Conservation (phyloP, 2,329 filamentous ascomycete genomes). For the Verruconis gallopava region DNA sequence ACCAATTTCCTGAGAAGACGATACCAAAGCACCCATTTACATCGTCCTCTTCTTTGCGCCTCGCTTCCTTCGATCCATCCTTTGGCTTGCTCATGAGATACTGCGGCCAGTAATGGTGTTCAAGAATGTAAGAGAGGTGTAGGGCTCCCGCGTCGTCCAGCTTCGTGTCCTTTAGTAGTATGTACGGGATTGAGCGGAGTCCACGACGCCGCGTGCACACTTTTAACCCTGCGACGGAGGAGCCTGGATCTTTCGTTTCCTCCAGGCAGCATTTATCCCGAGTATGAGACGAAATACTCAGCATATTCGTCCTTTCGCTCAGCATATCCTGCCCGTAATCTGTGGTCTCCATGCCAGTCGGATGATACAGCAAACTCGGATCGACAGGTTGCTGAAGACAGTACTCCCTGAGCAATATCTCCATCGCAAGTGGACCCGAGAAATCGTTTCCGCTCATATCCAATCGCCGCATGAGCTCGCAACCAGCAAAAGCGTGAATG, state of each 20-base stretch:
- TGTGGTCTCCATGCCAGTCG: conserved; percentile 14
- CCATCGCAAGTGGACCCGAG: conserved; percentile 30
- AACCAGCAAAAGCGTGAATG: conserved; percentile 29
- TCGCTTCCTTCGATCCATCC: conserved; percentile 3
- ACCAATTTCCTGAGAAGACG: conserved; percentile 1
- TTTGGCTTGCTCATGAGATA: conserved; percentile 13
- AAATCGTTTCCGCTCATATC: conserved; percentile 33
- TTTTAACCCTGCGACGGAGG: not conserved
- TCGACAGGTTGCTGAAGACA: conserved; percentile 20
- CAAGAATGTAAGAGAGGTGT: conserved; percentile 28
- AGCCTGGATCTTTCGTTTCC: not conserved
- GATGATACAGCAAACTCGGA: conserved; percentile 15
- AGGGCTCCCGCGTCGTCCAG: conserved; percentile 27
- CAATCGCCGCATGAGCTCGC: conserved; percentile 30
- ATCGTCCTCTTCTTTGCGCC: conserved; percentile 2
- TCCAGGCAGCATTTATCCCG: not conserved
- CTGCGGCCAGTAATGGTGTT: conserved; percentile 25
- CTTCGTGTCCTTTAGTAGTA: conserved; percentile 22
- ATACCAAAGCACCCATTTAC: not conserved
- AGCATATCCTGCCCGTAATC: conserved; percentile 11
- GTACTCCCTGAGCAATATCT: conserved; percentile 32
- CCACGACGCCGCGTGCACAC: conserved; percentile 18
- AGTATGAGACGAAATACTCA: not conserved
- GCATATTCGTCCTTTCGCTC: not conserved
- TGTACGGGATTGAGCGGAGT: conserved; percentile 27